These are phyloP conservation scores for Dothidotthia symphoricarpi DNA, from an alignment of 2,329 filamentous ascomycete genomes.

Conservation along the genomic window DNA sequence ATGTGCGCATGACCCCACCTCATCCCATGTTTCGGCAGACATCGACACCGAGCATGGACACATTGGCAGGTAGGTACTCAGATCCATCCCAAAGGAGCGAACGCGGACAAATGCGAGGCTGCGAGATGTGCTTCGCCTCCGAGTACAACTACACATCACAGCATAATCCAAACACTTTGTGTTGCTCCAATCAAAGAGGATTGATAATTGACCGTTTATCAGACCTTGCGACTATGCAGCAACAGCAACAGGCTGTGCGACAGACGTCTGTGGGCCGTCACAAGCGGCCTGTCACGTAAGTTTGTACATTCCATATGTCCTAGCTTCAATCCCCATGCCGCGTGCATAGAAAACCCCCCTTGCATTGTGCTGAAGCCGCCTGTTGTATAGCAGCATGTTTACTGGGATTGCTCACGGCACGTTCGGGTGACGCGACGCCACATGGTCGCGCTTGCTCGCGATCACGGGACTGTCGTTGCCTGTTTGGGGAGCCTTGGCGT, in stretches of 20 bases:
- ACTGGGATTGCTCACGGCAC: too few relatives aligned
- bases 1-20: constrained; percentile 37
- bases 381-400: neutral
- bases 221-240: constrained; percentile 51
- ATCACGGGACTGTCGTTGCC: constrained; percentile 24
- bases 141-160: neutral
- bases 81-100: constrained; percentile 8
- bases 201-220: constrained; percentile 7
- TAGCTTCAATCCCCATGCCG: neutral
- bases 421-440: constrained; percentile 6
- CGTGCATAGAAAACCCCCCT: too few relatives aligned
- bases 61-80: constrained; percentile 44
- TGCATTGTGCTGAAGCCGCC: neutral
- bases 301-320: constrained; percentile 5
- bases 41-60: constrained; percentile 51
- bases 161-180: neutral
- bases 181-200: neutral
- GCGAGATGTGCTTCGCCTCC: neutral
- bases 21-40: constrained; percentile 40
- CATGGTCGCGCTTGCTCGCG: constrained; percentile 10
- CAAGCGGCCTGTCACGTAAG: constrained; percentile 41
- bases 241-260: constrained; percentile 45
- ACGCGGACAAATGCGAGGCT: too few relatives aligned
- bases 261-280: constrained; percentile 31
- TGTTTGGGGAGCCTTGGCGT: constrained; percentile 11